Evolutionary conservation across 2,329 filamentous ascomycete species (phyloP).

Genomic region (Colletotrichum gloeosporioides): DNA sequence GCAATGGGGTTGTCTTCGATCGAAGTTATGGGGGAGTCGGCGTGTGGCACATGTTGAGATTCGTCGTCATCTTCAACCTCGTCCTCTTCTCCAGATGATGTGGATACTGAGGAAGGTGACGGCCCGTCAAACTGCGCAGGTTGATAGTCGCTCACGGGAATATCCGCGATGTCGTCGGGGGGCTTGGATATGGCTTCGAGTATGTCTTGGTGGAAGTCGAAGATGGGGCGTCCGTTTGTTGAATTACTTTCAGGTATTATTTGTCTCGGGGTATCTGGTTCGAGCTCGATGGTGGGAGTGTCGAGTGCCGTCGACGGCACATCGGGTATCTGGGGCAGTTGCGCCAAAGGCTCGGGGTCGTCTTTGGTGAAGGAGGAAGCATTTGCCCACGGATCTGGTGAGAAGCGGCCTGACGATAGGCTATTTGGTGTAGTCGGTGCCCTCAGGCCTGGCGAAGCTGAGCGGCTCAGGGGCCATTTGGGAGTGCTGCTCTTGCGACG

Average conservation of each 20-base stretch:
- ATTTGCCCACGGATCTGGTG: conserved; percentile 47
- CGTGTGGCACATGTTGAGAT: not conserved
- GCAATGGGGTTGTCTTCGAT: conserved; percentile 42
- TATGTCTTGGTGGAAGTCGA: not conserved
- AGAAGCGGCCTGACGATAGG: conserved; percentile 38
- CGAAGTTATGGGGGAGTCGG: conserved; percentile 50
- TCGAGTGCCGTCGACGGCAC: conserved; percentile 19
- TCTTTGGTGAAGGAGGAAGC: conserved; percentile 26
- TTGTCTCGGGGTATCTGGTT: not conserved
- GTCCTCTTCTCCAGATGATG: conserved; percentile 23
- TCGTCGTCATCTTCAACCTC: conserved; percentile 10
- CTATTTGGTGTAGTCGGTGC: conserved; percentile 34
- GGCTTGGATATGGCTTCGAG: not conserved
- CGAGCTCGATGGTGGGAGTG: not conserved
- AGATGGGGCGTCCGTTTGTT: not conserved
- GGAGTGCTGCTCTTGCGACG: conserved; percentile 40
- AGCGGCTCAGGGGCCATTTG: conserved; percentile 44
- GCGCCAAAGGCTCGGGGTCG: conserved; percentile 18
- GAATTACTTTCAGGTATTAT: not conserved
- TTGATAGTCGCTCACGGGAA: not conserved
- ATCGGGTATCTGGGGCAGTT: conserved; percentile 23
- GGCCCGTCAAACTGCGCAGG: not conserved
- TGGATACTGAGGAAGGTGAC: conserved; percentile 16
- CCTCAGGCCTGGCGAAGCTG: conserved; percentile 38
- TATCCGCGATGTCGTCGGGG: not conserved